A percentile compares a stretch with the other conserved stretches of the same genome.
These are phyloP conservation scores for Daldinia sp. DNA, from an alignment of 2,329 filamentous ascomycete species.

Conservation along the genomic window DNA sequence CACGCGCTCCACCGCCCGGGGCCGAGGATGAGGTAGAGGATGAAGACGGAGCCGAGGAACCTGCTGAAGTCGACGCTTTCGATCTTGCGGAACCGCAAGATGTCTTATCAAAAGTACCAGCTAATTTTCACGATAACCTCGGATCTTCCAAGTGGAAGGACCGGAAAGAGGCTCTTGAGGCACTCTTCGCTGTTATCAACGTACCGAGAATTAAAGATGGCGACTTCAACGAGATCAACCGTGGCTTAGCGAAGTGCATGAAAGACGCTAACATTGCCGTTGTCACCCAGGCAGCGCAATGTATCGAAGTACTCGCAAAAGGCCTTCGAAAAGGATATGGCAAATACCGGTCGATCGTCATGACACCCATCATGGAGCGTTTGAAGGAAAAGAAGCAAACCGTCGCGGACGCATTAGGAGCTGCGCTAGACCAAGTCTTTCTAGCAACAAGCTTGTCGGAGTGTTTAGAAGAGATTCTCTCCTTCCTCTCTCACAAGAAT, in stretches of 20 bases:
- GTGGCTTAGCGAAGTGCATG: constrained; percentile 93
- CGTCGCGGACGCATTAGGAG: constrained; percentile 88
- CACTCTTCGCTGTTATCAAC: constrained; percentile 79
- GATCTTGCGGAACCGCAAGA: constrained; percentile 90
- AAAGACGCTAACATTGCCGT: constrained; percentile 98
- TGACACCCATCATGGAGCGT: constrained; percentile 92
- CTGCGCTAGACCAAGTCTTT: constrained; percentile 80
- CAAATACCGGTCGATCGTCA: constrained; percentile 83
- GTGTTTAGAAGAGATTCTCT: constrained; percentile 88
- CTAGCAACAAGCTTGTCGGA: constrained; percentile 79
- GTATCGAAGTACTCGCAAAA: constrained; percentile 88
- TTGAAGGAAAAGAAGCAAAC: constrained; percentile 96
- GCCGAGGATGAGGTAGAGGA: constrained; percentile 70
- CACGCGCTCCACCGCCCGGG: constrained; percentile 72
- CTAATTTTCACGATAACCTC: constrained; percentile 84
- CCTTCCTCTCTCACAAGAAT: constrained; percentile 93
- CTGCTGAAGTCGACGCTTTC: constrained; percentile 81
- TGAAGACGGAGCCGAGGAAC: constrained; percentile 70
- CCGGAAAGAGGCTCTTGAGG: constrained; percentile 92
- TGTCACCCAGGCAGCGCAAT: constrained; percentile 91
- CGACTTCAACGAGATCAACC: constrained; percentile 85
- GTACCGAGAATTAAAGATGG: constrained; percentile 93
- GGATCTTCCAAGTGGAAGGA: constrained; percentile 98
- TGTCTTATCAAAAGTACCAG: constrained; percentile 82
- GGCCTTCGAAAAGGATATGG: constrained; percentile 82